Conservation (phyloP, 2,329 filamentous ascomycete species). For the Domatiomyces globalis region DNA sequence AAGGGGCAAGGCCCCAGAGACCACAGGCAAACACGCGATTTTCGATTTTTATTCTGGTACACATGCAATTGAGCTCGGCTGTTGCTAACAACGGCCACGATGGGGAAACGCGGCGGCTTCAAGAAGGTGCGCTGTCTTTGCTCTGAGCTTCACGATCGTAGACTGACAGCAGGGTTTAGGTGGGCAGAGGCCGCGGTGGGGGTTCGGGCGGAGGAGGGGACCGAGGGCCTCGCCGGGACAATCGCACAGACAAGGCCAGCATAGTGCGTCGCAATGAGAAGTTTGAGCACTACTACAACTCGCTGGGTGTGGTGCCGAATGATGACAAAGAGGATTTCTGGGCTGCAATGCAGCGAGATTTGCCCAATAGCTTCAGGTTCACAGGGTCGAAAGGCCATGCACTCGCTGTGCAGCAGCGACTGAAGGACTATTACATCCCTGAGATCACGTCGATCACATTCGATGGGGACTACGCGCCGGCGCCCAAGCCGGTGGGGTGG, state of each 20-base stretch:
- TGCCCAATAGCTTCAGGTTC: conserved; percentile 96
- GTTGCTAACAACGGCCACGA: not conserved
- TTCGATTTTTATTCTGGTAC: not conserved
- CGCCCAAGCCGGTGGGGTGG: conserved; percentile 72
- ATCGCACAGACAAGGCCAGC: conserved; percentile 40
- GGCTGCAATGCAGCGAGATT: conserved; percentile 64
- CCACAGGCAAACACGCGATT: no score
- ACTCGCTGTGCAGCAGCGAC: conserved; percentile 74
- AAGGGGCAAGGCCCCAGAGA: not conserved
- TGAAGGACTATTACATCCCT: conserved; percentile 80
- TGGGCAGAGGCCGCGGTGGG: conserved; percentile 32
- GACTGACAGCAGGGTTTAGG: not conserved
- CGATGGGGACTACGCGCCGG: conserved; percentile 68
- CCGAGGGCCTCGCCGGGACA: conserved; percentile 18
- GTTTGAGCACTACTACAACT: conserved; percentile 77
- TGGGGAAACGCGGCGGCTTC: not conserved
- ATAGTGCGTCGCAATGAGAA: conserved; percentile 68
- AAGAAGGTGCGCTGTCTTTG: not conserved
- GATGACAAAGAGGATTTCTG: conserved; percentile 72
- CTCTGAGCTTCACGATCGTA: not conserved
- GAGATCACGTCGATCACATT: conserved; percentile 73
- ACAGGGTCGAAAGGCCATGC: conserved; percentile 95
- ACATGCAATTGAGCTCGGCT: not conserved
- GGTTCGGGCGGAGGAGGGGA: conserved; percentile 28
- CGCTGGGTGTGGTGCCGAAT: conserved; percentile 58